Evolutionary conservation across 2,329 filamentous ascomycete species (phyloP), one percentile per base, ranked within the genome.

Genomic region (Fusarium pseudonygamai): DNA sequence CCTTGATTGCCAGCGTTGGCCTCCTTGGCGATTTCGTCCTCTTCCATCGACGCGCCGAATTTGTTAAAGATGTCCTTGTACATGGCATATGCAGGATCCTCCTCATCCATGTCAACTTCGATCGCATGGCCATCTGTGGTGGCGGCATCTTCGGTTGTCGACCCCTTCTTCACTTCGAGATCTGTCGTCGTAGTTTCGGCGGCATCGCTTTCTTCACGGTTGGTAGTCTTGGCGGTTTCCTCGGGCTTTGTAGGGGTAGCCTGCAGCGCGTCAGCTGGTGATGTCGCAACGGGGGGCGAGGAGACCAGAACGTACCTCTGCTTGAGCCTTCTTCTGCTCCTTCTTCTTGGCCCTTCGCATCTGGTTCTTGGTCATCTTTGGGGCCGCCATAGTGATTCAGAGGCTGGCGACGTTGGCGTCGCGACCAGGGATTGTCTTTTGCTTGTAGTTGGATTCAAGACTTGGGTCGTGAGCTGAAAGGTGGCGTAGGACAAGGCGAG

Each of bases 321-420:
- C 84, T 59, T 88, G 84, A 75, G 89, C 83, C 79, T 91, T 91
- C 85, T 97, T 97, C 80, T 94, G 90, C 78, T 94, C 93, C 91
- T 97, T 98, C 89, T 96, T 97, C 87, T 96, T 95, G 55, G 94
- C 93, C 82, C 96, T 91, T 82, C 95, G 90, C 86, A 95, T 92
- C 84, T 97, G 94, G 84, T 98, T 98, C 87, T 98, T 98, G 82
- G 93, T 95, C 86, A 93, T 91, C 86, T 96, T 97, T 75, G 87
- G 83, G 74, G 86, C 82, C 78, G 89, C 89, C 90, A 92, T 92
- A 80, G 82, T 85, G 79, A 76, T 75, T 59, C 59, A 20, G 74
- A 65, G 66, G 46, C 67, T 62, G 73, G 75, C 74, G 79, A 76
- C 70, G 60, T 67, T 67, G 77, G 70, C 67, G 64, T 75, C 73